phyloP scores from a whole-genome alignment of 164 flowering plant species.

The Dillenia suffruticosa region DNA sequence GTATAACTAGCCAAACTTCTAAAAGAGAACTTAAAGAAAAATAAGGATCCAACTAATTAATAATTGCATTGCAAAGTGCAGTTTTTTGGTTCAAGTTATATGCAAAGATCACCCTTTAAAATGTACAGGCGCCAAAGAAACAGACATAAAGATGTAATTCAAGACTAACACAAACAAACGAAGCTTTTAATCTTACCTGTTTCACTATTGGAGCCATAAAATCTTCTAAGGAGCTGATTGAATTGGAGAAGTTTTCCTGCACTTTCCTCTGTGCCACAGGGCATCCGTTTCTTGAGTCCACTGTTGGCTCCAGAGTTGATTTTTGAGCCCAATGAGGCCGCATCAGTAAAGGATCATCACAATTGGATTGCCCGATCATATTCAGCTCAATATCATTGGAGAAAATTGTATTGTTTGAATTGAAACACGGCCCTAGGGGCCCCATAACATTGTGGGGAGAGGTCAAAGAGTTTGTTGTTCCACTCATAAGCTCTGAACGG shows the following conservation, averaged over 20 bases:
- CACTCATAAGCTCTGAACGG: slow-evolving; percentile 19
- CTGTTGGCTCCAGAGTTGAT: slow-evolving; percentile 19
- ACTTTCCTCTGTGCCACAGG: slow-evolving; percentile 26
- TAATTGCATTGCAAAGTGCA: not conserved
- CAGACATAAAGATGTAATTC: not conserved
- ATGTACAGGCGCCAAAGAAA: not conserved
- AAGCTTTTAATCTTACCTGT: slow-evolving; percentile 27
- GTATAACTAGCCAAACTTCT: not conserved
- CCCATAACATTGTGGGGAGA: slow-evolving; percentile 21
- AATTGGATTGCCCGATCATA: slow-evolving; percentile 22
- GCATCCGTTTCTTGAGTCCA: slow-evolving; percentile 30
- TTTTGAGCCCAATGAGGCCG: slow-evolving; percentile 25
- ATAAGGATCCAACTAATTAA: not conserved
- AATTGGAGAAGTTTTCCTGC: slow-evolving; percentile 27
- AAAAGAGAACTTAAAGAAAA: not conserved
- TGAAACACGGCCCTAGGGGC: slow-evolving; percentile 22
- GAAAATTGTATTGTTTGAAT: slow-evolving; percentile 16
- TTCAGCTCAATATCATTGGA: slow-evolving; percentile 21
- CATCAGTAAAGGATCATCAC: slow-evolving; percentile 22
- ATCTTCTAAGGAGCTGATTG: slow-evolving; percentile 54
- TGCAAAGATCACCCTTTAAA: not conserved
- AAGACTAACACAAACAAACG: not conserved
- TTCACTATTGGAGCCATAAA: slow-evolving; percentile 41
- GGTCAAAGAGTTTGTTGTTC: slow-evolving; percentile 23
- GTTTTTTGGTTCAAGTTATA: not conserved